These are phyloP conservation scores for Candida smagusa DNA, from an alignment of 1,139 yeast species.

Conservation along the genomic window DNA sequence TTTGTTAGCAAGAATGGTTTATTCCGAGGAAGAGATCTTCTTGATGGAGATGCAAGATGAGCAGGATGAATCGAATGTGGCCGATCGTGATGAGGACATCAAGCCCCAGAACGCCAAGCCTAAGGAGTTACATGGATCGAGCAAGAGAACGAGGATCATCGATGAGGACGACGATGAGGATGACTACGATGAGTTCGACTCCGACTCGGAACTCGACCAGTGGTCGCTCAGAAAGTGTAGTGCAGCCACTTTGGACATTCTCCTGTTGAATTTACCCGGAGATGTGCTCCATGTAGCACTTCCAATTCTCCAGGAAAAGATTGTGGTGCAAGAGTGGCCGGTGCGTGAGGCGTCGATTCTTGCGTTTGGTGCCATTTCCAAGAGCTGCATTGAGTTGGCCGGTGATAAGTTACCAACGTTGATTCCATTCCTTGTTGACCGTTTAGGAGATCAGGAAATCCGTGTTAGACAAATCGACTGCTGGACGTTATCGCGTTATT, in stretches of 20 bases:
- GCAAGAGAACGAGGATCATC: constrained; percentile 18
- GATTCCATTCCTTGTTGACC: constrained; percentile 80
- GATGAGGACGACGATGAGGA: constrained; percentile 40
- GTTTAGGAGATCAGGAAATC: constrained; percentile 72
- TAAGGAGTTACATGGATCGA: constrained; percentile 52
- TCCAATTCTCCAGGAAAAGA: constrained; percentile 72
- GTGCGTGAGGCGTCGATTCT: constrained; percentile 89
- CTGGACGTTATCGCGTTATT: constrained; percentile 89
- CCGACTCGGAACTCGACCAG: constrained; percentile 58
- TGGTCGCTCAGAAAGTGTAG: constrained; percentile 94
- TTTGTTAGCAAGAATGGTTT: constrained; percentile 79
- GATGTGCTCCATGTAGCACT: constrained; percentile 65
- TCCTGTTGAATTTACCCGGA: constrained; percentile 67
- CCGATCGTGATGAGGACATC: constrained; percentile 84
- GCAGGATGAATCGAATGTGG: constrained; percentile 62
- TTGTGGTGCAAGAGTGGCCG: constrained; percentile 76
- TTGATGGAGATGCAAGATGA: constrained; percentile 69
- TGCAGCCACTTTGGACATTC: constrained; percentile 85
- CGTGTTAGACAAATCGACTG: constrained; percentile 90
- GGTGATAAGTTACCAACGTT: constrained; percentile 72
- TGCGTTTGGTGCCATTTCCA: constrained; percentile 93
- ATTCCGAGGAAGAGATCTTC: constrained; percentile 76
- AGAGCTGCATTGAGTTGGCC: constrained; percentile 76
- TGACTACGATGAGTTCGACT: constrained; percentile 62
- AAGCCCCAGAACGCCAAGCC: constrained; percentile 72